These are phyloP conservation scores for Solanum phureja DNA, from an alignment of 257 asterid species.

Conservation along the genomic window DNA sequence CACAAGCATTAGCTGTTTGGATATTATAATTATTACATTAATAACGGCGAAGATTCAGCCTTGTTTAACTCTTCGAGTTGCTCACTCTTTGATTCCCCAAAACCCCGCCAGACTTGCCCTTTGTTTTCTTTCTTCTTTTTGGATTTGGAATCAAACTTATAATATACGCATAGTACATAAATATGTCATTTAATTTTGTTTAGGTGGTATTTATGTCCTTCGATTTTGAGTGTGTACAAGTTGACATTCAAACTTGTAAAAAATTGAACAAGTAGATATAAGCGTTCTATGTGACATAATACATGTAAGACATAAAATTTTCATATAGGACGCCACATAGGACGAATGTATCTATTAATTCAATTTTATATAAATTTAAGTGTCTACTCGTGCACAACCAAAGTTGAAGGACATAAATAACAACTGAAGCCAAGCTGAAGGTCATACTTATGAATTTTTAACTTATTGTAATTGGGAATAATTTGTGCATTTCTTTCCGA, in stretches of 20 bases:
- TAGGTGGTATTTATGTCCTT: no score
- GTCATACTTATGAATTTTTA: not conserved
- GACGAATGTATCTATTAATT: not conserved
- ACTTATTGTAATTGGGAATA: not conserved
- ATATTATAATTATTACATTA: not conserved
- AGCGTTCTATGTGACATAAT: not conserved
- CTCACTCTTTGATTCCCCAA: constrained; percentile 24
- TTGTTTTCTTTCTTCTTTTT: not conserved
- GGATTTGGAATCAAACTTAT: not conserved
- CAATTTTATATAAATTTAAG: not conserved
- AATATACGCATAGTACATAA: not conserved
- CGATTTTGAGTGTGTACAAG: not conserved
- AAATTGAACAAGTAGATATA: no score
- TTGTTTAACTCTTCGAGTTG: constrained; percentile 75
- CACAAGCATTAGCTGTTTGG: constrained; percentile 3
- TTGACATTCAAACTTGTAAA: no score
- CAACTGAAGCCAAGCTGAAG: not conserved
- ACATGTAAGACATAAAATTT: not conserved
- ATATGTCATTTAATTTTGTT: no score
- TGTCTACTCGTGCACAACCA: not conserved
- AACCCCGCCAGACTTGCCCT: constrained; percentile 56
- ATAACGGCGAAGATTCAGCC: constrained; percentile 78
- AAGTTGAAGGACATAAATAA: no score
- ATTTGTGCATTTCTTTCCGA: not conserved
- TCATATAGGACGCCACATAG: not conserved